Conservation (phyloP, 2,329 filamentous ascomycete genomes). For the Coleophoma eucalyptorum region DNA sequence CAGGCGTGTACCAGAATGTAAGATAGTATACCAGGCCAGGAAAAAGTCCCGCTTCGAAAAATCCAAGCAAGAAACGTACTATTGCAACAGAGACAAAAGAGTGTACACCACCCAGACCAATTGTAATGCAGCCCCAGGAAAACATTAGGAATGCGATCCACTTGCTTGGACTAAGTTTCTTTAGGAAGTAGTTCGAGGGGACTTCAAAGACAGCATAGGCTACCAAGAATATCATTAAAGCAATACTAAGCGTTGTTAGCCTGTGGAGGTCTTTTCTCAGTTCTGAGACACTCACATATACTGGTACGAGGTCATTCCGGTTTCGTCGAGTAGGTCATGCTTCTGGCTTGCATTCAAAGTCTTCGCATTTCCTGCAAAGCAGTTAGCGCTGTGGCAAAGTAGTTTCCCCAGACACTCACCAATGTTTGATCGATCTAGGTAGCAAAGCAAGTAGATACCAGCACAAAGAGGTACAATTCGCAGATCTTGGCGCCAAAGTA, state of each 20-base stretch:
- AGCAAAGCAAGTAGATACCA: slow-evolving; percentile 61
- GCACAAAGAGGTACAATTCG: slow-evolving; percentile 57
- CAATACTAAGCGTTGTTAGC: slow-evolving; percentile 24
- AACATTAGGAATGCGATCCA: slow-evolving; percentile 43
- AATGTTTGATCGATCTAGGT: slow-evolving; percentile 63
- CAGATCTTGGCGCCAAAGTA: slow-evolving; percentile 33
- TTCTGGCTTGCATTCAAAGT: slow-evolving; percentile 55
- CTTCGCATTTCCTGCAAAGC: slow-evolving; percentile 43
- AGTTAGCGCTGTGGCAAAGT: neutral
- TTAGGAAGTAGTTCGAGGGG: slow-evolving; percentile 40
- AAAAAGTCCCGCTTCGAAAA: slow-evolving; percentile 36
- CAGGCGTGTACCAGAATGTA: slow-evolving; percentile 10
- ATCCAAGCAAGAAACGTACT: slow-evolving; percentile 39
- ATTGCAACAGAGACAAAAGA: slow-evolving; percentile 36
- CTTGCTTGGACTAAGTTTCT: slow-evolving; percentile 36
- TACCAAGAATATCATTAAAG: slow-evolving; percentile 38
- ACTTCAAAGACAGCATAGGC: slow-evolving; percentile 41
- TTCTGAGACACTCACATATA: slow-evolving; percentile 43
- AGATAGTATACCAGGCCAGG: slow-evolving; percentile 21
- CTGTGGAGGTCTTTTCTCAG: neutral
- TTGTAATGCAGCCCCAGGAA: slow-evolving; percentile 40
- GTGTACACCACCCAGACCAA: slow-evolving; percentile 35
- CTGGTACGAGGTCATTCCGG: slow-evolving; percentile 53
- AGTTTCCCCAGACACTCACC: slow-evolving; percentile 27
- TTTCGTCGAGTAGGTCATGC: slow-evolving; percentile 58